Conservation (phyloP, 1,284 basidiomycete species). For the Takashimella tepidaria region DNA sequence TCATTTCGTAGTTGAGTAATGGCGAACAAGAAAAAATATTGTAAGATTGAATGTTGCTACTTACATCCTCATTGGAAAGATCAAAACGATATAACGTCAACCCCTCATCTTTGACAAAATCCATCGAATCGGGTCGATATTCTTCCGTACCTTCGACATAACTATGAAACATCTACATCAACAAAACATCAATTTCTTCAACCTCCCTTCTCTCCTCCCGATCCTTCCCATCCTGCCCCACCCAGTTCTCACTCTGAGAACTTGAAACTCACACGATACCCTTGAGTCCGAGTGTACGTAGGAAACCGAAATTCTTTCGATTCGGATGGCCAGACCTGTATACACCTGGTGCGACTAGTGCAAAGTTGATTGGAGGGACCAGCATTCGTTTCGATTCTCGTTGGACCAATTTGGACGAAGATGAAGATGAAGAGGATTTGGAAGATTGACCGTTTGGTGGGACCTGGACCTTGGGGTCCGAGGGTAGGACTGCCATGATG, state of each 20-base stretch:
- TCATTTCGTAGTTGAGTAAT: not conserved
- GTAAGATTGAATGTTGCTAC: too few relatives aligned
- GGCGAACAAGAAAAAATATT: too few relatives aligned
- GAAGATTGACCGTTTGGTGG: too few relatives aligned
- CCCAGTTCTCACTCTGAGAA: too few relatives aligned
- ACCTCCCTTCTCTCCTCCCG: too few relatives aligned
- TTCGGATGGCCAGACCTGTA: constrained; percentile 48
- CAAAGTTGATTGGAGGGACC: constrained; percentile 50
- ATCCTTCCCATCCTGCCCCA: too few relatives aligned
- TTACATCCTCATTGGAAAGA: constrained; percentile 31
- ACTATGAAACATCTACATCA: constrained; percentile 12
- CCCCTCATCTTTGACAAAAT: constrained; percentile 29
- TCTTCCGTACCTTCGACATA: constrained; percentile 37
- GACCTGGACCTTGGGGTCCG: too few relatives aligned
- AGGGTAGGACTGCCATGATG: too few relatives aligned
- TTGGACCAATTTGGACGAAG: not conserved
- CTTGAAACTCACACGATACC: constrained; percentile 46
- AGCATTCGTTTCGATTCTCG: too few relatives aligned
- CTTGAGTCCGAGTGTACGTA: constrained; percentile 37
- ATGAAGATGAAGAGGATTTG: too few relatives aligned
- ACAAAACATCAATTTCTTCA: too few relatives aligned
- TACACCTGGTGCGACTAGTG: constrained; percentile 43
- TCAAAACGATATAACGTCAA: constrained; percentile 31
- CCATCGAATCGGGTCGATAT: constrained; percentile 37
- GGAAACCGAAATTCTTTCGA: constrained; percentile 44